Evolutionary conservation across 2,329 filamentous ascomycete species (phyloP), one percentile per base, ranked within the genome.

Genomic region (Metarhizium rileyi): DNA sequence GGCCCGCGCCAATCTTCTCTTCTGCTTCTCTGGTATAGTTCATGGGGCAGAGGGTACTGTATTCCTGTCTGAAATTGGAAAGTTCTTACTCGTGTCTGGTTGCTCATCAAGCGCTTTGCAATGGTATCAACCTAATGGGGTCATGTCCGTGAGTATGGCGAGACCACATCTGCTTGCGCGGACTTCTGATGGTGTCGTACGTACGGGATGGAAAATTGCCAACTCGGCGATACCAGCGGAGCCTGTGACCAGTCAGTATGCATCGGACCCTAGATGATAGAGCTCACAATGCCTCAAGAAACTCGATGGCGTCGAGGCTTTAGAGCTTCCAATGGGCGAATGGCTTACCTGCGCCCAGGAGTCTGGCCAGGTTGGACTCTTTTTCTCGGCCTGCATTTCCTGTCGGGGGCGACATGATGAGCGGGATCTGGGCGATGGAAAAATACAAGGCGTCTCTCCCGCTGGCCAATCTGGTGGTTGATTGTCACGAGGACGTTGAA

Each of bases 31-130:
- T n/a, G 33, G 33, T 6, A 30, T 30, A 12, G 28, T 6, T 7
- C 12, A 12, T 30, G 12, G 28, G 12, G 12, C 28, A 30, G 28
- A 12, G 12, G 7, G 28, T 12, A 30, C 12, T 30, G n/a, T 42
- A 42, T 70, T 38, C 16, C 6, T 42, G 38, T 42, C 20, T 22
- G 38, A 18, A 25, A 25, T 42, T 12, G n/a, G n/a, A n/a, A n/a
- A n/a, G n/a, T 72, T 76, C 87, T 65, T 66, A 70, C 68, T 56
- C 64, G 64, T 54, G 81, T 82, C 68, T 95, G 86, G 72, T 98
- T 96, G 81, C 90, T 96, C 93, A 98, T 98, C 71, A 98, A 81
- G 59, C 93, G 88, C 78, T 98, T 98, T 56, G 93, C 91, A 63
- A 94, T 96, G 46, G 93, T 98, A 72, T 98, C 93, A 68, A 98